Base-by-base conservation (phyloP, 2,329 filamentous ascomycete species). In the Monilinia aucupariae region DNA sequence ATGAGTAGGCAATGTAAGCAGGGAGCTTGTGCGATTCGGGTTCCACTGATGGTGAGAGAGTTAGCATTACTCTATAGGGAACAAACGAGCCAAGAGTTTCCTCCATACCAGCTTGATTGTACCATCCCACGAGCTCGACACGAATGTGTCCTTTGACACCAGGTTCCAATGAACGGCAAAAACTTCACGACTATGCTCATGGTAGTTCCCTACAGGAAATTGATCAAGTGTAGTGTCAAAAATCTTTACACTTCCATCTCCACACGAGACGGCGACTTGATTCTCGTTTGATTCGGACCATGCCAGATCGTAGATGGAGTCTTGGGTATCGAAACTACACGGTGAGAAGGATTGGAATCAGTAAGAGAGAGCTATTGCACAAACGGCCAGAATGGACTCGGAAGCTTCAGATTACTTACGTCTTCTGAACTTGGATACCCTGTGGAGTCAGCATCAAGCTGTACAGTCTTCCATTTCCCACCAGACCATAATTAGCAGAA, bases 231-330 rank as follows among this genome's bases (percentile, higher is more conserved):
- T 85, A 39, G 92, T 83, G 76, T 99, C 94, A 76, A 94, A 99
- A 53, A 99, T 85, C 78, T 97, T 97, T 72, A 99, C 83, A 61
- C 90, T 93, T 62, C 94, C 94, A 78, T 99, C 94, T 67, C 94
- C 94, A 69, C 90, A 92, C 0, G 92, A 92, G 1, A 89, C 88
- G 25, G 96, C 83, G 59, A 97, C 80, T 78, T 99, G 94, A 76
- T 94, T 96, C 78, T 97, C 93, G 79, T 99, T 92, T 69, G 91
- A 85, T 79, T 99, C 94, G 22, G 92, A 96, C 92, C 94, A 97
- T 32, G 92, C 85, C 60, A 94, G 81, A 77, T 99, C 94, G 77
- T 96, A 99, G 68, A 97, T 88, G 51, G 92, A 90, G 76, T 99
- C 94, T 79, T 97, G 96, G 13, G 94, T 99, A 73, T 97, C 93